phyloP scores from a whole-genome alignment of 495 filamentous ascomycete genomes.

The Tuber umbilicatum region DNA sequence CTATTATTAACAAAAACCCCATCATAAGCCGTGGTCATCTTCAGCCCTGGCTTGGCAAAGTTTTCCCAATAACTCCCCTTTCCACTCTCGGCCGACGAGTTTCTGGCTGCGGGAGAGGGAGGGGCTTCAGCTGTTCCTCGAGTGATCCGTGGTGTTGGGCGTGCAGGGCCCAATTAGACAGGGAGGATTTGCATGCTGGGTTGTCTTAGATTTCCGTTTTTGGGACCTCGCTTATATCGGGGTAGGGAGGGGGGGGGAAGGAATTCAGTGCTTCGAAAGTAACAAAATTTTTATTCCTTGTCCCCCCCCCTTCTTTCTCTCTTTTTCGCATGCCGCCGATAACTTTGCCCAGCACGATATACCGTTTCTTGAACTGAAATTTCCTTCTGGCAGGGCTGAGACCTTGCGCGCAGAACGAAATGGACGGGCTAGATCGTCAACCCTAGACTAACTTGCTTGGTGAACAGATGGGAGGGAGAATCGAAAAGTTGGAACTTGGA shows the following conservation, averaged over 20 bases:
- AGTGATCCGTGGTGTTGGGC: slow-evolving; percentile 3
- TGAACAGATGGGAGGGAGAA: background rate
- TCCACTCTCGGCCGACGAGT: background rate
- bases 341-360: background rate
- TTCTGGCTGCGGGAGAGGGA: background rate
- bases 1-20: slow-evolving; percentile 1
- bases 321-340: background rate
- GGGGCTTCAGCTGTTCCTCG: background rate
- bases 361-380: background rate
- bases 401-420: background rate
- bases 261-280: background rate
- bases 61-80: background rate
- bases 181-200: background rate
- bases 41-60: background rate
- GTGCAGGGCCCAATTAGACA: background rate
- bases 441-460: background rate
- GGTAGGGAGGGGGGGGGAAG: background rate
- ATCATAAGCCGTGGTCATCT: background rate
- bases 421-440: background rate
- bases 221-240: background rate
- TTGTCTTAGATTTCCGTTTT: background rate
- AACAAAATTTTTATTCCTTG: background rate
- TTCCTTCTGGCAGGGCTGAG: background rate
- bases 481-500: background rate
- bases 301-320: background rate